Evolutionary conservation across 257 asterid species (phyloP), one percentile per base, ranked within the genome.

Genomic region (Solanum arcanum): DNA sequence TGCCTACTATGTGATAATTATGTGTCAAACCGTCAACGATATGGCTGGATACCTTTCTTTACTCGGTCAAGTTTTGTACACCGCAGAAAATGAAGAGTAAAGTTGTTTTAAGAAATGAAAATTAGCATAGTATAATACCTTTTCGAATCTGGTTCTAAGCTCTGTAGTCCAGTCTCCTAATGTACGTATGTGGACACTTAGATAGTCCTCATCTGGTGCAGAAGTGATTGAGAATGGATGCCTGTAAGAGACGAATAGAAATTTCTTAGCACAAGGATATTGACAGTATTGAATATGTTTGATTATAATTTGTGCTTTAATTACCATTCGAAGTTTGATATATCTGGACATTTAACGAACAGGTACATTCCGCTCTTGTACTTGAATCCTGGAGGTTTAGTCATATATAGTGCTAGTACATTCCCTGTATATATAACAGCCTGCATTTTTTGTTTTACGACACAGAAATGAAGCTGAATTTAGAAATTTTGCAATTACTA

Each of bases 341-440:
- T 90, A 86, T 94, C 94, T 15, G 95, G 96, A 87, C 98, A 95
- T 91, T 94, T 94, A 89, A 97, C 98, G 64, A 97, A 97, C 72
- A 97, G 89, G 90, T 97, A 97, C 98, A 95, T 95, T 77, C 99
- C 99, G 86, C 99, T 97, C 94, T 94, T 95, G 93, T 95, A 97
- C 87, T 84, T 94, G 95, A 97, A 94, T 76, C 94, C 97, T 6
- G 89, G 84, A 75, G 99, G 99, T 83, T 89, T 97, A 76, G 94
- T 94, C 99, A 95, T 90, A 94, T 97, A 93, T 21, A 97, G 78
- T 47, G 99, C 98, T 52, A 97, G 90, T 11, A 97, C 98, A 88
- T 95, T 94, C 73, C 99, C 98, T 60, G 98, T 91, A 83, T 97
- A 97, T 84, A 92, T 91, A 21, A 94, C 96, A 82, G 98, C 98